Evolutionary conservation across 2,329 filamentous ascomycete genomes (phyloP), one percentile per base, ranked within the genome.

Genomic region (Paecilomyces variotii): DNA sequence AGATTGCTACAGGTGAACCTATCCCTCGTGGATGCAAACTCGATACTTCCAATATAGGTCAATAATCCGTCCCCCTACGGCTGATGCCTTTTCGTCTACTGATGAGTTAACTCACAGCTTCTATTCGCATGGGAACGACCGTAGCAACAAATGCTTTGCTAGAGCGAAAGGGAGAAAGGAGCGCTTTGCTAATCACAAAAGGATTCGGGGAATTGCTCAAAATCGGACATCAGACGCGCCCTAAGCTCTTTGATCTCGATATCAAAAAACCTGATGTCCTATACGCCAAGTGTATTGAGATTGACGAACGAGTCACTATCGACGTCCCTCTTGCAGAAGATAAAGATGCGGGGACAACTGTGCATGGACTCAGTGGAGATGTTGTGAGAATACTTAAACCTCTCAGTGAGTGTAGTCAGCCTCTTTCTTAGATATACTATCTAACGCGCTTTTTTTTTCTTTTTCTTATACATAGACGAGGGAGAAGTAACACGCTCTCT

Each of bases 211-310:
- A 97, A 72, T 95, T 90, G 65, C 78, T 96, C 26, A 83, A 87
- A 56, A 97, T 97, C 70, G 92, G 92, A 12, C 96, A 96, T 72
- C 92, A 97, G 78, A 90, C 87, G 14, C 82, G 92, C 53, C 92
- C 92, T 24, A 88, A 87, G 71, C 96, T 97, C 64, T 97, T 97
- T 68, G 92, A 96, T 70, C 79, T 97, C 53, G 89, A 89, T 19
- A 96, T 97, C 65, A 81, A 83, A 64, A 91, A 93, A 70, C 91
- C 92, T 0, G 91, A 96, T 65, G 89, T 95, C 5, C 77, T 97
- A 4, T 96, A 96, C 70, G 86, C 90, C 68, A 81, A 80, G 54
- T 91, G 96, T 0, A 79, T 96, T 14, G 92, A 97, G 76, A 82
- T 97, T 51, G 88, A 95, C 61, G 92, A 97, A 80, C 81, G 92